Evolutionary conservation across 1,284 basidiomycete species (phyloP), one percentile per base, ranked within the genome.

Genomic region (Trichosporon sp.): DNA sequence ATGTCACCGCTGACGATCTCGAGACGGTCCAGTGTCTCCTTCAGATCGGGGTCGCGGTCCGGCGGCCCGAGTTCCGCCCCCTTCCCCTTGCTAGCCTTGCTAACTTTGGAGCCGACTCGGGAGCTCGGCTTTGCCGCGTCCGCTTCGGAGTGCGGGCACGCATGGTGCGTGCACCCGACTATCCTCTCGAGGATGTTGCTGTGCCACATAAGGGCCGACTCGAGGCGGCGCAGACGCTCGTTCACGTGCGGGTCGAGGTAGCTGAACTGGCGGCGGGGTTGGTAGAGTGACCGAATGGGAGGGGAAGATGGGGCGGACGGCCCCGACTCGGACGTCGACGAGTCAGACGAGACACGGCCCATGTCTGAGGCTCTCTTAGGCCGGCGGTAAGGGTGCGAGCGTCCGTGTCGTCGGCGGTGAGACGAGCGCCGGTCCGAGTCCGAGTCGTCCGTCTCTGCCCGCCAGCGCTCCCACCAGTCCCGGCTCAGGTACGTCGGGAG

Each of bases 401-500:
- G 59, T 35, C 31, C 14, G 5, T 4, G 59, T 35, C 31, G 31
- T 2, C 59, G 59, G 2, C 59, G 59, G 16, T 6, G 12, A 31
- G 31, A 31, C 2, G 59, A 63, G 59, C 59, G 59, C 14, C 59
- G 31, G 31, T 63, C 59, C 31, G 59, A 63, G 59, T 63, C 59
- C 59, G 59, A 63, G 59, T 63, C 59, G 16, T 61, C 26, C 26
- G 31, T 26, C 51, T 26, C 31, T 31, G 31, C 59, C 4, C 59
- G 59, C 59, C 59, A 63, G 16, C 59, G 59, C 59, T 35, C 59
- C 59, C 59, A 63, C 59, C 59, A 63, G 19, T 63, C 59, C 31
- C 31, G 59, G 31, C 31, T 12, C 14, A 63, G 59, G 35, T 35
- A 63, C 31, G 31, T 35, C 16, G 59, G 59, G 14, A 63, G 59